Percentiles rank a stretch among this genome's conserved stretches.
phyloP scores from a whole-genome alignment of 768 basidiomycete species.

The Xerocomellus dryophilus region DNA sequence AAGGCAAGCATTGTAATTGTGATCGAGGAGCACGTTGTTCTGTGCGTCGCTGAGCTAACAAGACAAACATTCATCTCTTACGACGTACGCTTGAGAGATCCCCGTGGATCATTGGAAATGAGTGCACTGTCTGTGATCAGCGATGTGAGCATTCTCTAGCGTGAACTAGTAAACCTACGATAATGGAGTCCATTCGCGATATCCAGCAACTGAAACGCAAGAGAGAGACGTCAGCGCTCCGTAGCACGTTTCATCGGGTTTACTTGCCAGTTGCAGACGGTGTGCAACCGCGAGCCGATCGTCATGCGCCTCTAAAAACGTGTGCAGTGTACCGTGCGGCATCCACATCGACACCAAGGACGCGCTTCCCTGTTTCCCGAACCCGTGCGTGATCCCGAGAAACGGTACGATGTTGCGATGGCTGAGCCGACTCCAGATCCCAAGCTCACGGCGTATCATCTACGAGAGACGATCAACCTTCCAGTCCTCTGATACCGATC shows the following conservation, averaged over 20 bases:
- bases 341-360: conserved; percentile 12
- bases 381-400: conserved; percentile 1
- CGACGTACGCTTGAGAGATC: conserved; percentile 5
- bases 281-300: neutral
- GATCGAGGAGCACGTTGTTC: conserved; percentile 13
- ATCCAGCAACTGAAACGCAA: neutral
- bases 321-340: conserved; percentile 2
- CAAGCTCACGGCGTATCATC: conserved; percentile 8
- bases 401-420: conserved; percentile 6
- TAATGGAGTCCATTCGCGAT: conserved; percentile 8
- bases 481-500: neutral
- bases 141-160: neutral
- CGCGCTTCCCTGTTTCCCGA: conserved; percentile 1
- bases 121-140: conserved; percentile 3
- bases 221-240: neutral
- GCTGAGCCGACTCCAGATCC: conserved; percentile 2
- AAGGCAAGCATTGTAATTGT: conserved; percentile 3
- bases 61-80: neutral
- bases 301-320: neutral
- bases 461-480: neutral
- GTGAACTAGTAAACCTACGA: neutral
- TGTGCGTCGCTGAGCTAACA: neutral
- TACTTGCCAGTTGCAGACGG: conserved; percentile 7
- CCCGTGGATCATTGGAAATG: conserved; percentile 11
- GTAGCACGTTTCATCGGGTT: neutral